Evolutionary conservation across 2,329 filamentous ascomycete genomes (phyloP).

Genomic region (Penicillium capsulatum): DNA sequence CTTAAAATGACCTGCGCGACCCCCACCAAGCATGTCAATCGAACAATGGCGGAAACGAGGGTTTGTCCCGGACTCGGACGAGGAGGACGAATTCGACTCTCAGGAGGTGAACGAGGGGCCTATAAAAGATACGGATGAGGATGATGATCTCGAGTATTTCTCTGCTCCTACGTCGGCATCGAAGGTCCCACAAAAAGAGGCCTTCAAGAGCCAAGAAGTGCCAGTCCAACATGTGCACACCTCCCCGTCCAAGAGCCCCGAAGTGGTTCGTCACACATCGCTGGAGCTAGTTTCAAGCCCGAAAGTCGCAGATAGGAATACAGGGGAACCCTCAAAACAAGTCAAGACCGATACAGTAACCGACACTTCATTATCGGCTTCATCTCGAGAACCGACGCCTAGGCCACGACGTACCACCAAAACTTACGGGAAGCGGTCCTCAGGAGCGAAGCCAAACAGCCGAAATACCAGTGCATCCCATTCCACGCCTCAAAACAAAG

Average conservation of each 20-base stretch:
- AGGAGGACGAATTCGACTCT: conserved; percentile 41
- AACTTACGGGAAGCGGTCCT: conserved; percentile 11
- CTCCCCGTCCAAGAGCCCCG: conserved; percentile 3
- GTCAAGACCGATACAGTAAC: not conserved
- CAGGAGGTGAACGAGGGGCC: conserved; percentile 22
- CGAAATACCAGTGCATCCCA: not conserved
- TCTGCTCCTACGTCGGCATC: conserved; percentile 7
- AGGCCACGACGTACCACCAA: conserved; percentile 11
- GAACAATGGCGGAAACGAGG: conserved; percentile 50
- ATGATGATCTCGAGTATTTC: conserved; percentile 19
- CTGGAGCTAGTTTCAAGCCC: not conserved
- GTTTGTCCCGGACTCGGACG: conserved; percentile 51
- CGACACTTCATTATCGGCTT: not conserved
- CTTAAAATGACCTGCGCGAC: conserved; percentile 35
- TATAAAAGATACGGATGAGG: conserved; percentile 4
- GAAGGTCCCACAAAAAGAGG: not conserved
- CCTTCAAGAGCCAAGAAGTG: conserved; percentile 2
- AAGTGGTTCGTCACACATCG: not conserved
- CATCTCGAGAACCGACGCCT: conserved; percentile 6
- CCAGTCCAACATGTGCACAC: not conserved
- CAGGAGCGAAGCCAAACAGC: conserved; percentile 7
- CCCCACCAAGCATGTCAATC: conserved; percentile 36
- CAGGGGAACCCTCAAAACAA: not conserved
- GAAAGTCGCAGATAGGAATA: not conserved
- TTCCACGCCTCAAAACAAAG: conserved; percentile 2